Conservation (phyloP, 2,329 filamentous ascomycete genomes). For the Fusarium marasasianum region DNA sequence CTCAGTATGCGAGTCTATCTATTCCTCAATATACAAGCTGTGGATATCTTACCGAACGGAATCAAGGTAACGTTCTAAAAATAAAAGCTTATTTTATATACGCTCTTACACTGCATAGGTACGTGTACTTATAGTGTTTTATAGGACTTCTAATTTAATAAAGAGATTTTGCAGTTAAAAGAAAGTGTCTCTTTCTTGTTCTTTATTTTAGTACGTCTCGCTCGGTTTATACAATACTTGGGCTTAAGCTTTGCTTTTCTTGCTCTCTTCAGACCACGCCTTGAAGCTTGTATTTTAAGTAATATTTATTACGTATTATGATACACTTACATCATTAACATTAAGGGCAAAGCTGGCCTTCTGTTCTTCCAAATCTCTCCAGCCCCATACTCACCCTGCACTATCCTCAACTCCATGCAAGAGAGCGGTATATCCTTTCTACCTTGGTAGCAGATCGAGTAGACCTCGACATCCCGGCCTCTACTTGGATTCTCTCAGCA, state of each 20-base stretch:
- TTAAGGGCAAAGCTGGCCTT: fast-evolving
- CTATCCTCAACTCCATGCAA: background rate
- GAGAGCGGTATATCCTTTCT: background rate
- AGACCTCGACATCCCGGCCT: background rate
- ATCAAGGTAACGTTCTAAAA: fast-evolving
- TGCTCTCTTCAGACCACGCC: fast-evolving
- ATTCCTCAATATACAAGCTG: fast-evolving
- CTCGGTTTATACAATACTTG: fast-evolving
- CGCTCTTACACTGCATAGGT: fast-evolving
- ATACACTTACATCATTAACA: fast-evolving
- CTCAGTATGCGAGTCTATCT: background rate
- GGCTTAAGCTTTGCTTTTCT: no score
- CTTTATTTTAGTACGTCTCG: fast-evolving
- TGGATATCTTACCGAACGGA: fast-evolving
- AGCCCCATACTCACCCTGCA: no score
- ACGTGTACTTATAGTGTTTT: fast-evolving
- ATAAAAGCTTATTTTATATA: background rate
- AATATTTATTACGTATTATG: no score
- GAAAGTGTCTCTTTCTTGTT: no score
- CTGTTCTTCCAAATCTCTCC: background rate
- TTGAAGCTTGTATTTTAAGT: fast-evolving
- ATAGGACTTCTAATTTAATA: fast-evolving
- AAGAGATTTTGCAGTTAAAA: fast-evolving
- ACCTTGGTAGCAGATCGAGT: background rate
- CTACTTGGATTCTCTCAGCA: background rate